Evolutionary conservation across 2,329 filamentous ascomycete genomes (phyloP), one percentile per base, ranked within the genome.

Genomic region (Talaromyces atroroseus): DNA sequence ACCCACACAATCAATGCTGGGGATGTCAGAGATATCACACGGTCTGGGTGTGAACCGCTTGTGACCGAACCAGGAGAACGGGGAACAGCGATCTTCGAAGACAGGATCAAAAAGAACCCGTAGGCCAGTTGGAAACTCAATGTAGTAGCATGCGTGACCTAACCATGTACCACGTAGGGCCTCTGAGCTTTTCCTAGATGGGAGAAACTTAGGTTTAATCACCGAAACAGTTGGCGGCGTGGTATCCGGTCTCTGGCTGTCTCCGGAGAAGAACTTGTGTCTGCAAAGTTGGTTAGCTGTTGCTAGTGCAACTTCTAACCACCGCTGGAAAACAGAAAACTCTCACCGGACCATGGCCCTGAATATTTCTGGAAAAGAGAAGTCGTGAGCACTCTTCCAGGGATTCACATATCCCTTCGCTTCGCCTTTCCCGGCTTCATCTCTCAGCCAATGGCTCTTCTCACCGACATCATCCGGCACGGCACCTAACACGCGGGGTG

Each of bases 71-170:
- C 83, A 84, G 51, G 76, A 77, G 64, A 91, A 77, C 0, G 90
- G 90, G 34, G 84, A 83, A 74, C 90, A 95, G 66, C 89, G 83
- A 60, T 89, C 82, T 68, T 90, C 88, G 64, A 95, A 94, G 48
- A 95, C 90, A 4, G 90, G 90, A 68, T 95, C 90, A 69, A 95
- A 95, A 6, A 95, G 82, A 14, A 92, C 88, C 58, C 90, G 84
- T 55, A 95, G 76, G 1, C 90, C 90, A 12, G 81, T 81, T 5
- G 90, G 89, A 66, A 89, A 95, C 71, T 95, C 90, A 65, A 92
- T 81, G 65, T 88, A 90, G 75, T 90, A 94, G 76, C 89, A 95
- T 7, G 90, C 90, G 69, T 95, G 91, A 48, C 91, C 91, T 5
- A 95, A 83, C 90, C 90, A 95, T 36, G 90, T 95, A 20, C 90